phyloP scores from a whole-genome alignment of 23 red algal genomes.

The Chondrus crispus region DNA sequence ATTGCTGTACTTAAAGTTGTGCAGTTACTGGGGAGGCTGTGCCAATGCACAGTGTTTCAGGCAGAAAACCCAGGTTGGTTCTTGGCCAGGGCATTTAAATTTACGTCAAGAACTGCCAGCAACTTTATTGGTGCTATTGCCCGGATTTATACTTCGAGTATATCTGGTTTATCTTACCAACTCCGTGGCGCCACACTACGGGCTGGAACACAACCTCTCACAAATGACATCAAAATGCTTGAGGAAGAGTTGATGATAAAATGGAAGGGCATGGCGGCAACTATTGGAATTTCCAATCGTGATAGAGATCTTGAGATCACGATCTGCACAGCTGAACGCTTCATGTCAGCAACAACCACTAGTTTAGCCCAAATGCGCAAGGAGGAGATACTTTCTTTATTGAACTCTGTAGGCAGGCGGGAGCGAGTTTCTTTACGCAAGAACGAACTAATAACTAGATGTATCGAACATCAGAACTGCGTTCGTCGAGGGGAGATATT shows the following conservation, averaged over 20 bases:
- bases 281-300: too few species aligned
- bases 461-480: too few species aligned
- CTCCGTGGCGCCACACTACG: too few species aligned
- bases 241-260: too few species aligned
- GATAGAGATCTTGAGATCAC: too few species aligned
- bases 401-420: not conserved
- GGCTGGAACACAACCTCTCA: too few species aligned
- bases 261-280: too few species aligned
- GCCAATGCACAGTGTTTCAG: not conserved
- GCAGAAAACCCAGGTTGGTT: not conserved
- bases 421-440: not conserved
- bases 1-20: not conserved
- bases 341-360: too few species aligned
- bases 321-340: too few species aligned
- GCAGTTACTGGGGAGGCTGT: not conserved
- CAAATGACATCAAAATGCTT: too few species aligned
- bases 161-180: not conserved
- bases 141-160: not conserved
- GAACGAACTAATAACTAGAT: not conserved
- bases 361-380: too few species aligned
- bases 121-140: not conserved
- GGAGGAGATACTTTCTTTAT: not conserved
- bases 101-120: not conserved
- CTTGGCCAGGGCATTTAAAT: not conserved
- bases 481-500: too few species aligned